Evolutionary conservation across 2,329 filamentous ascomycete genomes (phyloP).

Genomic region (Daldinia sp.): DNA sequence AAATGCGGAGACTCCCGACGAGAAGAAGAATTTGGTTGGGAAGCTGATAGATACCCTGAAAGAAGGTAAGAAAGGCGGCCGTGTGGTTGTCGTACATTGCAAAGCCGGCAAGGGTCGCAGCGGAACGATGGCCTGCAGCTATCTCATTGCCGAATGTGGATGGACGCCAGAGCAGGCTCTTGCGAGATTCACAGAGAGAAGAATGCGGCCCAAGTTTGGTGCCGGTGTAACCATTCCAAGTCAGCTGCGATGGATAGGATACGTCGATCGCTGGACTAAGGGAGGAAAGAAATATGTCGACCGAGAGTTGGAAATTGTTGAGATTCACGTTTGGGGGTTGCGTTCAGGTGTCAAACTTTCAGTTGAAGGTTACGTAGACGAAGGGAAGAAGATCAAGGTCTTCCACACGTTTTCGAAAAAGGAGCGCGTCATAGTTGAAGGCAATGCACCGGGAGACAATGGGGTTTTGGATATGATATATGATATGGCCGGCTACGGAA

Average conservation of each 20-base stretch:
- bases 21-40: constrained; percentile 43
- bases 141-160: constrained; percentile 87
- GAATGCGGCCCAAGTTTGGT: constrained; percentile 92
- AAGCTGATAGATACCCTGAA: constrained; percentile 51
- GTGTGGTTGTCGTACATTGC: constrained; percentile 93
- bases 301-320: constrained; percentile 83
- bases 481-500: constrained; percentile 62
- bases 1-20: constrained; percentile 34
- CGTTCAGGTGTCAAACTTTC: constrained; percentile 88
- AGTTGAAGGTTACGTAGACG: constrained; percentile 87
- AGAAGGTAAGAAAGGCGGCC: constrained; percentile 53
- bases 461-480: constrained; percentile 65
- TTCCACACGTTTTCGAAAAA: constrained; percentile 82
- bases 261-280: constrained; percentile 87
- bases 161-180: constrained; percentile 67
- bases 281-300: constrained; percentile 84
- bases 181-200: constrained; percentile 76
- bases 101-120: constrained; percentile 96
- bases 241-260: constrained; percentile 87
- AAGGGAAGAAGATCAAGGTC: constrained; percentile 85
- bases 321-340: constrained; percentile 91
- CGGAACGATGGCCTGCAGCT: constrained; percentile 88
- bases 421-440: constrained; percentile 78
- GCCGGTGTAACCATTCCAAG: constrained; percentile 92
- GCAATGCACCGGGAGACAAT: constrained; percentile 62